Evolutionary conservation across 208 protist species (phyloP).

Genomic region (Trypanosoma conorhini): DNA sequence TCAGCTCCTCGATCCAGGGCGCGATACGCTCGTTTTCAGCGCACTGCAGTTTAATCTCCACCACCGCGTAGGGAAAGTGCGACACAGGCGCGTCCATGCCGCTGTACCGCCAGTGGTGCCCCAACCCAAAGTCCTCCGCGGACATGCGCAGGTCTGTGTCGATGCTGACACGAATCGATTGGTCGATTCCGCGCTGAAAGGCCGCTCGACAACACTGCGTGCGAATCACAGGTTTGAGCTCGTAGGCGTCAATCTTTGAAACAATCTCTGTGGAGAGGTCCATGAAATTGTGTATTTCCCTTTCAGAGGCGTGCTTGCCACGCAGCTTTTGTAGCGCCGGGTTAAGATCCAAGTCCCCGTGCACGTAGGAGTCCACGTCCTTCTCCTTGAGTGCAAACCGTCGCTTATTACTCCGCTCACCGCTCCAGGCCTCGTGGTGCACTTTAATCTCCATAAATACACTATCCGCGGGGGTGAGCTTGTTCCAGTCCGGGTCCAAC

Average conservation of each 20-base stretch:
- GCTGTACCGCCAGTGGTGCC: conserved; percentile 85
- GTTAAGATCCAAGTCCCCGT: conserved; percentile 64
- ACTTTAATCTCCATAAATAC: conserved; percentile 93
- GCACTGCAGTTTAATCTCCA: conserved; percentile 90
- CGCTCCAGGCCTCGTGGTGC: conserved; percentile 87
- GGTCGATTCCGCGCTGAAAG: conserved; percentile 85
- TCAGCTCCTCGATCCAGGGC: conserved; percentile 90
- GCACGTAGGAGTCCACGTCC: conserved; percentile 77
- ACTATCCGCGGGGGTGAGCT: conserved; percentile 48
- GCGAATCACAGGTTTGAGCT: conserved; percentile 82
- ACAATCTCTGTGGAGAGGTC: conserved; percentile 80
- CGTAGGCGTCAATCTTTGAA: conserved; percentile 81
- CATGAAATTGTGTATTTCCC: conserved; percentile 79
- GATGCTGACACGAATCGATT: conserved; percentile 87
- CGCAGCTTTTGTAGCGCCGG: conserved; percentile 76
- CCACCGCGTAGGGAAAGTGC: conserved; percentile 87
- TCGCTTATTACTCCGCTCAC: conserved; percentile 88
- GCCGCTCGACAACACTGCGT: conserved; percentile 85
- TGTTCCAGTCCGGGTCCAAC: conserved; percentile 77
- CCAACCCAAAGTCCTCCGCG: conserved; percentile 86
- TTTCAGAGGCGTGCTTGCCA: conserved; percentile 67
- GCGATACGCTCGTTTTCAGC: conserved; percentile 88
- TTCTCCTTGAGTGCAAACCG: conserved; percentile 85
- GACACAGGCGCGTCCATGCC: conserved; percentile 64
- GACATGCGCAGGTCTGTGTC: conserved; percentile 83